phyloP scores from a whole-genome alignment of 441 rosid species.

The Erodium texanum region DNA sequence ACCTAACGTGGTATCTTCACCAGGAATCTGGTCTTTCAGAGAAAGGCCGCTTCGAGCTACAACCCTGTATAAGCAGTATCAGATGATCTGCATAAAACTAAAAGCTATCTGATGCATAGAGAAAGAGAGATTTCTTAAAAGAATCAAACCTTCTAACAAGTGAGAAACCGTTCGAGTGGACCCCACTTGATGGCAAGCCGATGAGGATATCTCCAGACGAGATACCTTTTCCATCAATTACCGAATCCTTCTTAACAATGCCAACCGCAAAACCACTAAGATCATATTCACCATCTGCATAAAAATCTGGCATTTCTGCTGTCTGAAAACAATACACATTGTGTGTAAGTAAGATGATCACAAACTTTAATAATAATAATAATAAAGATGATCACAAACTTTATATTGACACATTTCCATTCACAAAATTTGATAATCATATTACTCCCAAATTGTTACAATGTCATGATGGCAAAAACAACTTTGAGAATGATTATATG shows the following conservation, averaged over 20 bases:
- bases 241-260: constrained; percentile 61
- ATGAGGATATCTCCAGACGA: constrained; percentile 66
- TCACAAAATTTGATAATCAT: too few species aligned
- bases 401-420: too few species aligned
- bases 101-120: not conserved
- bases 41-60: constrained; percentile 54
- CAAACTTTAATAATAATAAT: too few species aligned
- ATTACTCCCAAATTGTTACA: too few species aligned
- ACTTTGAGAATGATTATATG: too few species aligned
- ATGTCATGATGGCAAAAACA: too few species aligned
- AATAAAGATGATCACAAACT: too few species aligned
- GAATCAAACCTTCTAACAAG: constrained; percentile 66
- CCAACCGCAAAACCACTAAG: constrained; percentile 90
- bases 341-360: constrained; percentile 7
- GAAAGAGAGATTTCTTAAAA: not conserved
- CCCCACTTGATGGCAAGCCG: constrained; percentile 86
- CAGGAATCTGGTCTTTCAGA: constrained; percentile 58
- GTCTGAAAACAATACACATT: constrained; percentile 38
- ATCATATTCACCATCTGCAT: constrained; percentile 68
- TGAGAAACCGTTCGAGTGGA: constrained; percentile 93
- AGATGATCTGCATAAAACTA: not conserved
- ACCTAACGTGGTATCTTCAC: constrained; percentile 45
- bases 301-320: constrained; percentile 93
- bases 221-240: constrained; percentile 70
- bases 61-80: constrained; percentile 35